Base-by-base conservation (phyloP, 306 rosid species). In the Biancaea sappan region DNA sequence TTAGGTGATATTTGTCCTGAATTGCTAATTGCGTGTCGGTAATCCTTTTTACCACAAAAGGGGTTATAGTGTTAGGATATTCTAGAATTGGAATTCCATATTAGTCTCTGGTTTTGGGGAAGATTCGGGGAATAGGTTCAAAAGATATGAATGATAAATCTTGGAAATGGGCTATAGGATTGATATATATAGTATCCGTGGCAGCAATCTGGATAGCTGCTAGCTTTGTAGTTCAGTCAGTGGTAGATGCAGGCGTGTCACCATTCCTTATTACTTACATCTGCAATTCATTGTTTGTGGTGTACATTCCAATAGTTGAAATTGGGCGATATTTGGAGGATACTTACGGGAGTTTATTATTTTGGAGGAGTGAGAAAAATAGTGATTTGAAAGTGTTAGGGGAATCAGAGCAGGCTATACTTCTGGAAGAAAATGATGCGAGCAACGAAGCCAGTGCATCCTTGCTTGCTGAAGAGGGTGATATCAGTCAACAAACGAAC, bases 181-280 rank as follows among this genome's bases (percentile, higher is more conserved):
- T 94, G 87, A 51, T 71, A 41, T 94, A 90, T 66, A 90, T 94
- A 74, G 52, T 90, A 79, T 80, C 91, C 9, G 99, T 94, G 77
- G 97, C 97, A 44, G 79, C 90, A 15, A 94, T 94, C 47, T 94
- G 99, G 99, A 92, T 94, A 84, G 96, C 99, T 85, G 99, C 99
- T 38, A 92, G 99, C 77, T 92, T 88, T 81, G 97, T 94, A 51
- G 99, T 94, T 35, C 99, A 94, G 81, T 91, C 97, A 19, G 99
- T 92, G 68, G 96, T 94, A 29, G 99, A 94, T 79, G 92, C 74
- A 8, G 97, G 97, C 74, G 95, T 92, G 15, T 86, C 99, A 44
- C 97, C 99, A 5, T 94, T 94, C 66, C 92, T 94, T 50, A 79
- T 94, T 59, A 94, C 99, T 12, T 94, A 94, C 76, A 80, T 90